Evolutionary conservation across 2,329 filamentous ascomycete genomes (phyloP), one percentile per base, ranked within the genome.

Genomic region (Trichoderma hamatum): DNA sequence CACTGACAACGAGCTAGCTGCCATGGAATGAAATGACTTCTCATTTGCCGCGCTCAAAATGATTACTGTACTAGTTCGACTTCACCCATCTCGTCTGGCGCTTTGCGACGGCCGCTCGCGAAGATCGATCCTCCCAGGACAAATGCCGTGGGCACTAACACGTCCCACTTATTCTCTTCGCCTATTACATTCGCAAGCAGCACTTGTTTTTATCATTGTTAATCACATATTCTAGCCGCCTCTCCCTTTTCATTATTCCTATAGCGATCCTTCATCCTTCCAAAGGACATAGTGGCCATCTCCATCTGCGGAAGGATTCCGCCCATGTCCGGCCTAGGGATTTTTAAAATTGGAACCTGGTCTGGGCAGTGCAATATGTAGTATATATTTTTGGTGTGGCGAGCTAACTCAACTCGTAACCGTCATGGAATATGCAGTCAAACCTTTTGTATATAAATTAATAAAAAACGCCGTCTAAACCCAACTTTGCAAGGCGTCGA

Each of bases 231-330:
- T 5, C n/a, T 21, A 49, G 9, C 36, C 10, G 10, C 19, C 21
- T 49, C 9, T 51, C 10, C 30, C 36, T 24, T 36, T 43, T 54
- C 46, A 28, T 54, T 16, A 54, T 64, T 14, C 61, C n/a, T 64
- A 64, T 64, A 14, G 36, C 46, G 46, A 64, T 64, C 61, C 61
- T 64, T 64, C 46, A 49, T 49, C 46, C 46, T 49, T 49, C 46
- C 19, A 49, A 13, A 61, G 24, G 11, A 61, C 36, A 61, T n/a
- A 61, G 58, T 61, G 26, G 6, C 39, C 39, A 43, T 43, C 16
- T 28, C 56, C 19, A 30, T 30, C 21, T 32, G 21, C 32, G 46
- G 32, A 64, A 64, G 16, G 16, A 32, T 39, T 28, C 49, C n/a
- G n/a, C n/a, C 61, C 36, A 46, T 4, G 36, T 24, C 30, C 32